Evolutionary conservation across 352 stramenopile genomes (phyloP).

Genomic region (Phytophthora pluvialis): DNA sequence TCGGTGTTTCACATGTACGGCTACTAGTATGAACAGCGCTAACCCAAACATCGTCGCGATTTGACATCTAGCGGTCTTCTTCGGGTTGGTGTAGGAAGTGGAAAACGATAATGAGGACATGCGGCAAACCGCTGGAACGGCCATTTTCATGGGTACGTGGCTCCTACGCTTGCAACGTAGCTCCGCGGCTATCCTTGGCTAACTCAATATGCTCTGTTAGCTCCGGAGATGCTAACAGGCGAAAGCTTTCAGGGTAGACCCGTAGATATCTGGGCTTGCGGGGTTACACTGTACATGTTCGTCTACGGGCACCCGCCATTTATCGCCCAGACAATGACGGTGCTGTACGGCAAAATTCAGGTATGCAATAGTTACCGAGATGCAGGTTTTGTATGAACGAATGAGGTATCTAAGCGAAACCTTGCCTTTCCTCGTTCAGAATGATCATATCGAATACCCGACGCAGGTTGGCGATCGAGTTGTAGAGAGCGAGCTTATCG

Average conservation of each 20-base stretch:
- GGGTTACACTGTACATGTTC: conserved; percentile 97
- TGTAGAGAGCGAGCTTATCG: conserved; percentile 64
- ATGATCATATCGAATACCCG: conserved; percentile 69
- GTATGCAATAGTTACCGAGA: conserved; percentile 34
- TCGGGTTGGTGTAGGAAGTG: conserved; percentile 53
- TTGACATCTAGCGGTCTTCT: not conserved
- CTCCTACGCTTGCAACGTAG: not conserved
- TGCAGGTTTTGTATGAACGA: not conserved
- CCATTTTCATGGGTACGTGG: conserved; percentile 72
- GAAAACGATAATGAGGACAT: conserved; percentile 75
- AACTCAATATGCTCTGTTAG: conserved; percentile 26
- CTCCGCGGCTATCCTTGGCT: not conserved
- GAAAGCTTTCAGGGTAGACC: conserved; percentile 80
- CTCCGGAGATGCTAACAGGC: conserved; percentile 82
- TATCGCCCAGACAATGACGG: conserved; percentile 85
- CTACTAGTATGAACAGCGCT: not conserved
- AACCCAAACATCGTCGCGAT: not conserved
- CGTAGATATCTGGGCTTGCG: conserved; percentile 95
- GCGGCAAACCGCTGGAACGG: conserved; percentile 75
- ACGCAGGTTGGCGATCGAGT: conserved; percentile 48
- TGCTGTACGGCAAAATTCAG: conserved; percentile 94
- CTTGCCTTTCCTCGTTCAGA: conserved; percentile 26
- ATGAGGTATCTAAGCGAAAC: not conserved
- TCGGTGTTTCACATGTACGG: conserved; percentile 77
- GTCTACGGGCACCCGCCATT: conserved; percentile 94